Base-by-base conservation (phyloP, 306 rosid genomes). In the Vigna angularis region DNA sequence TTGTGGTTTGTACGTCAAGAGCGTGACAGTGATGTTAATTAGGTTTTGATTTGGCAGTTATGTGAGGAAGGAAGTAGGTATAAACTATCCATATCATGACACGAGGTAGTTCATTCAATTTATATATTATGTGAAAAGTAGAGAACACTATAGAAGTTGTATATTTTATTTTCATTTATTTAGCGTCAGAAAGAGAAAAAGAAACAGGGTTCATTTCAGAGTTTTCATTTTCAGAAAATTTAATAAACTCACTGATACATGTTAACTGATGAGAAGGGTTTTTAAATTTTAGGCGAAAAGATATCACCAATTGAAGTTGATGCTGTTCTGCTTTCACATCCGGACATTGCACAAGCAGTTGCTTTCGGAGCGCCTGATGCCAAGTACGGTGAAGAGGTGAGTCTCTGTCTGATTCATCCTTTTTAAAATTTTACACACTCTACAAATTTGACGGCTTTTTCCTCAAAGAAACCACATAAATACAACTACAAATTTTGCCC, bases 261-360 rank as follows among this genome's bases (percentile, higher is more conserved):
- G 32, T 18, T 40, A 40, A 10, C 18, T 42, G 53, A 42, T 66
- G 50, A 44, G 18, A 15, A 26, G 26, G 8, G 0, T 1, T 38
- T 65, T 18, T 40, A 4, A 11, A 15, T 55, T 66, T 13, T 77
- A 94, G 98, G 98, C 42, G 98, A 95, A 80, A 95, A 95, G 74
- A 95, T 95, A 82, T 95, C 98, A 52, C 98, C 98, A 7, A 89
- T 92, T 38, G 98, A 95, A 85, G 97, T 92, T 30, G 98, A 95
- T 67, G 87, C 93, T 1, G 97, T 92, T 53, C 89, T 95, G 14
- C 61, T 95, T 51, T 81, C 93, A 4, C 92, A 92, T 63, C 86
- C 97, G 1, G 91, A 86, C 16, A 20, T 89, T 59, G 89, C 88
- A 65, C 97, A 95, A 14, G 98, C 92, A 0, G 98, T 95, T 36